Percentiles rank a stretch among this genome's conserved stretches.
Evolutionary conservation across 805 yeast species (phyloP).

Genomic region (Henningerozyma blattae): DNA sequence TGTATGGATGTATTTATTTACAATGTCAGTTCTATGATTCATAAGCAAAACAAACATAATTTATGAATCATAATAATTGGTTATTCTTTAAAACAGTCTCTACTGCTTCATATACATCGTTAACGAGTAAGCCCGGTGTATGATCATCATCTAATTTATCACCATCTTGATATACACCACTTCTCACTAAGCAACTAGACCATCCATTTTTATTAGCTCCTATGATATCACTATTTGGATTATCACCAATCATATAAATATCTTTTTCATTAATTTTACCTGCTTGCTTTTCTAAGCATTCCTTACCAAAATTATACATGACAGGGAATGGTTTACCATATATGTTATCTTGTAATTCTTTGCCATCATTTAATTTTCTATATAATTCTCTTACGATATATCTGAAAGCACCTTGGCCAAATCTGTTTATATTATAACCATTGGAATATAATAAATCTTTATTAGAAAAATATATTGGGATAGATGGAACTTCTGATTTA

Average conservation of each 20-base stretch:
- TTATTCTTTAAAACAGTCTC: slow-evolving; percentile 13
- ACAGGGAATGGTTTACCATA: slow-evolving; percentile 74
- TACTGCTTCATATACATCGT: slow-evolving; percentile 44
- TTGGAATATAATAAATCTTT: slow-evolving; percentile 84
- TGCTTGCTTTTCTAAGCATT: slow-evolving; percentile 44
- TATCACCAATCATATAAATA: slow-evolving; percentile 96
- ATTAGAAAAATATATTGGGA: slow-evolving; percentile 72
- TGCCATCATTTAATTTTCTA: slow-evolving; percentile 36
- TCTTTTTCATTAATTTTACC: slow-evolving; percentile 28
- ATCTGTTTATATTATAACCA: slow-evolving; percentile 62
- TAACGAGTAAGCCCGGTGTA: slow-evolving; percentile 37
- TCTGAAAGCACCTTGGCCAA: slow-evolving; percentile 86
- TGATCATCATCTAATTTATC: slow-evolving; percentile 29
- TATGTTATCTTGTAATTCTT: slow-evolving; percentile 38
- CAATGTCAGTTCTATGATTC: too few relatives aligned
- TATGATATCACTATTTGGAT: slow-evolving; percentile 82
- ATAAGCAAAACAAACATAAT: too few relatives aligned
- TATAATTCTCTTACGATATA: slow-evolving; percentile 51
- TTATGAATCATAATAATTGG: too few relatives aligned
- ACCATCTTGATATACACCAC: slow-evolving; percentile 72
- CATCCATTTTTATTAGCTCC: slow-evolving; percentile 88
- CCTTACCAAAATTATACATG: slow-evolving; percentile 77
- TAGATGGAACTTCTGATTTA: slow-evolving; percentile 32
- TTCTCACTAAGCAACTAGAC: slow-evolving; percentile 71
- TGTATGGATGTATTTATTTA: too few relatives aligned